Conservation (phyloP, 768 basidiomycete genomes). For the Chiua virens region DNA sequence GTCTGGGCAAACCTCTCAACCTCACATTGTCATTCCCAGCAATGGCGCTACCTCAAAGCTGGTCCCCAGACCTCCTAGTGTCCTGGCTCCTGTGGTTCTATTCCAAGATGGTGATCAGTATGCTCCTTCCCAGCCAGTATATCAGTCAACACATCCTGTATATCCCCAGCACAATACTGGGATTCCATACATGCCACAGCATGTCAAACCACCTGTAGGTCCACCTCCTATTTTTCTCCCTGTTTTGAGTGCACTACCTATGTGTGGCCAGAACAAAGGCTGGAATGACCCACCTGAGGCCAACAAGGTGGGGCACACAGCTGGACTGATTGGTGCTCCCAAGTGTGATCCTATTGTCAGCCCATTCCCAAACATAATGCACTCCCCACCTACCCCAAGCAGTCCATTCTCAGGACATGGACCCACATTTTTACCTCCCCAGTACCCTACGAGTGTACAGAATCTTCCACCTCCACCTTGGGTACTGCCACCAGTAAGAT, state of each 20-base stretch:
- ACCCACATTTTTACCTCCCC: slow-evolving; percentile 37
- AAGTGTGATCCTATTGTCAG: slow-evolving; percentile 78
- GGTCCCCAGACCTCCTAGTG: slow-evolving; percentile 28
- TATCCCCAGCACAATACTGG: slow-evolving; percentile 3
- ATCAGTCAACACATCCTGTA: slow-evolving; percentile 30
- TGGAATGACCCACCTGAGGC: slow-evolving; percentile 87
- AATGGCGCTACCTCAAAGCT: slow-evolving; percentile 23
- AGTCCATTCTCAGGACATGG: slow-evolving; percentile 47
- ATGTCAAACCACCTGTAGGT: slow-evolving; percentile 39
- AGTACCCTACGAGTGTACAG: slow-evolving; percentile 45
- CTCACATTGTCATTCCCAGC: slow-evolving; percentile 26
- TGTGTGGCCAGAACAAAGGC: slow-evolving; percentile 69
- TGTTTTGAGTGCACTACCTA: slow-evolving; percentile 53
- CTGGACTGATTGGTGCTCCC: slow-evolving; percentile 44
- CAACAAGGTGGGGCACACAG: slow-evolving; percentile 47
- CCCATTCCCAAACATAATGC: slow-evolving; percentile 80
- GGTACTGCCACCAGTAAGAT: slow-evolving; percentile 33
- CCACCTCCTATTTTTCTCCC: slow-evolving; percentile 45
- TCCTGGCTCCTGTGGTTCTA: slow-evolving; percentile 22
- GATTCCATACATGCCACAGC: slow-evolving; percentile 16
- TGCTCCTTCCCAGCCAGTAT: slow-evolving; percentile 26
- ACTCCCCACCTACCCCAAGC: slow-evolving; percentile 46
- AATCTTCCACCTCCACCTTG: slow-evolving; percentile 48
- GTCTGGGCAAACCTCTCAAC: slow-evolving; percentile 27
- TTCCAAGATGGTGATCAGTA: slow-evolving; percentile 16